Evolutionary conservation across 169 alveolate genomes (phyloP).

Genomic region (Eimeria praecox): DNA sequence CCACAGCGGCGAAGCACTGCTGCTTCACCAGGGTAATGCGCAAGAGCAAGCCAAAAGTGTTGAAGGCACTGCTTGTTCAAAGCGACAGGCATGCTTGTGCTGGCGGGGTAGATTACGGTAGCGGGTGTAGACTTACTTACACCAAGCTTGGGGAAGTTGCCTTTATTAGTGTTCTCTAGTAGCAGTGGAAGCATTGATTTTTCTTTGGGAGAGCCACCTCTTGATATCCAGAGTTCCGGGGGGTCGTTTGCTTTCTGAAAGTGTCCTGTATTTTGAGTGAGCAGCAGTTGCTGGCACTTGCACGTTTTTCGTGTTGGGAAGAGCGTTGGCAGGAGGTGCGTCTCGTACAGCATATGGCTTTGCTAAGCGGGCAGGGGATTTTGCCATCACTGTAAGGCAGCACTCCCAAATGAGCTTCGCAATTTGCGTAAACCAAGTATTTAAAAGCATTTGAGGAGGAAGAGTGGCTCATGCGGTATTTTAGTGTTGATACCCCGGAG

Average conservation of each 20-base stretch:
- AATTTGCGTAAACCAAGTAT: background rate
- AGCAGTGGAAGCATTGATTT: background rate
- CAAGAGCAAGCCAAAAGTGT: background rate
- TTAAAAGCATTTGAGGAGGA: background rate
- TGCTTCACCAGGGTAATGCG: background rate
- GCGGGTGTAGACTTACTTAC: background rate
- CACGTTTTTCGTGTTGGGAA: background rate
- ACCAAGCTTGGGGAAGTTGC: background rate
- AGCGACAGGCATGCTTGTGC: background rate
- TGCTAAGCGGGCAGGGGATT: background rate
- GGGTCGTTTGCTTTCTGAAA: background rate
- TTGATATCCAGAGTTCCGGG: too few species aligned
- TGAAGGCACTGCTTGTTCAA: background rate
- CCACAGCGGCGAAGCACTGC: too few species aligned
- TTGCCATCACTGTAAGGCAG: background rate
- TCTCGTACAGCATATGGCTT: background rate
- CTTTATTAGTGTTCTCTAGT: background rate
- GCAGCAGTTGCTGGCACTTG: background rate
- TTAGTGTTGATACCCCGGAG: background rate
- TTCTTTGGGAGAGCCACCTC: background rate
- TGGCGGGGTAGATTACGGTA: background rate
- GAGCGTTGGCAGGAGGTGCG: background rate
- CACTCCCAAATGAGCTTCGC: background rate
- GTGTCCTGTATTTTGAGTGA: background rate
- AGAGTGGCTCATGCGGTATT: background rate